These are phyloP conservation scores for Lupinus albus DNA, from an alignment of 306 rosid species.

Conservation along the genomic window DNA sequence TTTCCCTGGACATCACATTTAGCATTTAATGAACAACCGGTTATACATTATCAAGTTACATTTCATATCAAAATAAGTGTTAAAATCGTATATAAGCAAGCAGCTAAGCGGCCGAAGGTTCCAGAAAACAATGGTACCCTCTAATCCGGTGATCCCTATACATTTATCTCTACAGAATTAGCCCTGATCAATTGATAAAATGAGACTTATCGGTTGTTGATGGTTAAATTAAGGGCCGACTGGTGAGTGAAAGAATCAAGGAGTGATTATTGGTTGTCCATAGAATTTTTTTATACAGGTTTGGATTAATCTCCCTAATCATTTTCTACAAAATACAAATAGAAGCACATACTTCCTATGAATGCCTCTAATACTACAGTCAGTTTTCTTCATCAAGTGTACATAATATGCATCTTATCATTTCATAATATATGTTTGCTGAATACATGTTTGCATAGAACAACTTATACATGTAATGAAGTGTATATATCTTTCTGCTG, in stretches of 20 bases:
- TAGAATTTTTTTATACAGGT: neutral
- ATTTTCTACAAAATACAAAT: neutral
- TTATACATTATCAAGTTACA: constrained; percentile 12
- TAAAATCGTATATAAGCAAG: constrained; percentile 19
- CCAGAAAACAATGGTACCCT: constrained; percentile 4
- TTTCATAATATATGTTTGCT: neutral
- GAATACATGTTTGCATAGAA: neutral
- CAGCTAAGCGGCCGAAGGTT: neutral
- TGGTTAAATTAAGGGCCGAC: neutral
- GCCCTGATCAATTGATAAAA: constrained; percentile 20
- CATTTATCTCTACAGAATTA: neutral
- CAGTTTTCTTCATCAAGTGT: constrained; percentile 19
- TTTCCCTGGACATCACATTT: constrained; percentile 61
- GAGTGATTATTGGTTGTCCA: neutral
- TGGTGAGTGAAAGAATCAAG: constrained; percentile 3
- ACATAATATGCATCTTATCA: neutral
- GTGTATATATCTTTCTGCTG: too few species aligned
- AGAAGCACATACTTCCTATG: neutral
- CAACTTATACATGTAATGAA: too few species aligned
- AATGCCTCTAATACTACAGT: neutral
- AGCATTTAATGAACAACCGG: constrained; percentile 30
- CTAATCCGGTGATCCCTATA: neutral
- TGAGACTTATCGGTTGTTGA: neutral
- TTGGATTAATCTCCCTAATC: neutral
- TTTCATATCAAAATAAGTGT: constrained; percentile 36